phyloP scores from a whole-genome alignment of 2,329 filamentous ascomycete genomes.

The Diplodia intermedia region DNA sequence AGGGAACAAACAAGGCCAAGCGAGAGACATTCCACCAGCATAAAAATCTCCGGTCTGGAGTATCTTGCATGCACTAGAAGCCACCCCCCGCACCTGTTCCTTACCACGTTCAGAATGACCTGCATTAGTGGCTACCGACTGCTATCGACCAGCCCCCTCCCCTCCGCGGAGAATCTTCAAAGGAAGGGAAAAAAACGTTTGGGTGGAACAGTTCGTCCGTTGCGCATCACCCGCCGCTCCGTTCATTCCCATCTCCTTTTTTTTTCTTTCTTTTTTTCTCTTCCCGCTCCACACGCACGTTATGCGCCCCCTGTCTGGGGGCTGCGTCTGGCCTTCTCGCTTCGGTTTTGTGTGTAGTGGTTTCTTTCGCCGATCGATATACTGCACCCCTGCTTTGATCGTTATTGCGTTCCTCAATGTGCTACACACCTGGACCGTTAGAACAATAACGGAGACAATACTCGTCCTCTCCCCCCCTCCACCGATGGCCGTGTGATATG shows the following conservation, averaged over 20 bases:
- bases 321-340: neutral
- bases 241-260: neutral
- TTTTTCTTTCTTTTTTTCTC: neutral
- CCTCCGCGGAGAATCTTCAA: neutral
- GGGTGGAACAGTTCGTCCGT: neutral
- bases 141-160: neutral
- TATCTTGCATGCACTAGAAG: slow-evolving; percentile 1
- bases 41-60: neutral
- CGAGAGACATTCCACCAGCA: neutral
- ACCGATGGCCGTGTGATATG: too few species aligned
- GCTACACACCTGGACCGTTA: too few species aligned
- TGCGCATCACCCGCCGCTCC: neutral
- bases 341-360: neutral
- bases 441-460: too few species aligned
- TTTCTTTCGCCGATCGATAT: neutral
- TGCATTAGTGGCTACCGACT: slow-evolving; percentile 13
- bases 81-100: neutral
- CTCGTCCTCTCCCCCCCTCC: too few species aligned
- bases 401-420: too few species aligned
- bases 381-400: neutral
- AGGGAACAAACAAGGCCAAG: neutral
- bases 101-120: slow-evolving; percentile 3
- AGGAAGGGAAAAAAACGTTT: neutral
- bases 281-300: neutral
- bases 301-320: neutral